Evolutionary conservation across 257 asterid genomes (phyloP).

Genomic region (Solanum lycopersicoides): DNA sequence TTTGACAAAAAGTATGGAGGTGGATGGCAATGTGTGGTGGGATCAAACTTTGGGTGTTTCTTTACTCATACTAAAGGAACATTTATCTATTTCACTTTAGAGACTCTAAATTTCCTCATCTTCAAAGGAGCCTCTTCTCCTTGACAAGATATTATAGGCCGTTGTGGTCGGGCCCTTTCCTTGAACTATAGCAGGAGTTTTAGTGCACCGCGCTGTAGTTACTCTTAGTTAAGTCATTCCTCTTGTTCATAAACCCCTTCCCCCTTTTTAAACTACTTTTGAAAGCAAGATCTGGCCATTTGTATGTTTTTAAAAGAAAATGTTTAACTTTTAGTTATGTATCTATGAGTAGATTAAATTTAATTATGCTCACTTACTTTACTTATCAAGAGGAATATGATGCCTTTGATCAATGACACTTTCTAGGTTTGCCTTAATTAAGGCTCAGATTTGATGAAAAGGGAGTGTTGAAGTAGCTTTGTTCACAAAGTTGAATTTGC

Average conservation of each 20-base stretch:
- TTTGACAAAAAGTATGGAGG: conserved; percentile 66
- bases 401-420: not conserved
- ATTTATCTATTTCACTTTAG: conserved; percentile 79
- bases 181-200: not conserved
- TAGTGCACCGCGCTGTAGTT: not conserved
- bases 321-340: not conserved
- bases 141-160: not conserved
- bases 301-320: not conserved
- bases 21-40: conserved; percentile 99
- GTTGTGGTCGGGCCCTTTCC: too few relatives aligned
- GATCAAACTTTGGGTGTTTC: conserved; percentile 88
- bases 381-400: not conserved
- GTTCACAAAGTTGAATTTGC: not conserved
- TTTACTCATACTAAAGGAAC: conserved; percentile 82
- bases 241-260: not conserved
- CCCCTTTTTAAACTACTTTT: not conserved
- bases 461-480: not conserved
- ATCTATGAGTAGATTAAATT: not conserved
- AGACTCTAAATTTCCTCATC: conserved; percentile 81
- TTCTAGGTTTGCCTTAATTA: not conserved
- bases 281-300: not conserved
- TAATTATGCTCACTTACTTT: not conserved
- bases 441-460: not conserved
- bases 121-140: conserved; percentile 62
- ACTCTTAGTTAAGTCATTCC: not conserved